These are phyloP conservation scores for Kodamaea laetipori DNA, from an alignment of 805 yeast genomes.

Conservation along the genomic window DNA sequence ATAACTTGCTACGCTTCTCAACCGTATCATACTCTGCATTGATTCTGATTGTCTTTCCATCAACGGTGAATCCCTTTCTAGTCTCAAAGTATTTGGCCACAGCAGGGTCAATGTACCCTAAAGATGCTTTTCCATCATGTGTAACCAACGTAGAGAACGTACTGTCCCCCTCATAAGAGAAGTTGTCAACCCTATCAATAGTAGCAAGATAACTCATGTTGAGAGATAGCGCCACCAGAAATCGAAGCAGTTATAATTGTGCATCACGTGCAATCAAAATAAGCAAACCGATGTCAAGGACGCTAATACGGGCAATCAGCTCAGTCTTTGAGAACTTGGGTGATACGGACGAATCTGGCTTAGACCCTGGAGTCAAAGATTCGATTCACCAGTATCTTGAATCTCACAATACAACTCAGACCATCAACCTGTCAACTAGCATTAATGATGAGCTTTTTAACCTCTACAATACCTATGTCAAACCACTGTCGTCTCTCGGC, in stretches of 20 bases:
- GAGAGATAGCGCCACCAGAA: background rate
- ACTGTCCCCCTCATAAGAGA: slow-evolving; percentile 22
- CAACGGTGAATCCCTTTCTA: slow-evolving; percentile 12
- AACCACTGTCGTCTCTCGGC: slow-evolving; percentile 27
- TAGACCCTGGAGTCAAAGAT: background rate
- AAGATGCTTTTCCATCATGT: slow-evolving; percentile 28
- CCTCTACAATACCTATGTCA: slow-evolving; percentile 34
- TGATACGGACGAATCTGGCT: slow-evolving; percentile 9
- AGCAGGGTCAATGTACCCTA: slow-evolving; percentile 33
- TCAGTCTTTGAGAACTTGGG: slow-evolving; percentile 27
- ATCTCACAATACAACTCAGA: slow-evolving; percentile 38
- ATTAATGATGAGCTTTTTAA: slow-evolving; percentile 39
- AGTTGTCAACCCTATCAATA: slow-evolving; percentile 33
- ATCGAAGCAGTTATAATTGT: too few relatives aligned
- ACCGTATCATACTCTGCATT: slow-evolving; percentile 31
- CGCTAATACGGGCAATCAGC: slow-evolving; percentile 29
- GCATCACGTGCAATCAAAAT: background rate
- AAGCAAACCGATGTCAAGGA: slow-evolving; percentile 25
- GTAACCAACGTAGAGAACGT: slow-evolving; percentile 28
- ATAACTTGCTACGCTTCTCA: slow-evolving; percentile 41
- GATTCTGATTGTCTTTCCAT: slow-evolving; percentile 30
- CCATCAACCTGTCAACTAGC: slow-evolving; percentile 29
- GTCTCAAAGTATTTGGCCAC: slow-evolving; percentile 26
- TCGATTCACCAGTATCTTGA: slow-evolving; percentile 15
- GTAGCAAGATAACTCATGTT: slow-evolving; percentile 7